A percentile compares a stretch with the other conserved stretches of the same genome.
Conservation (phyloP, 441 rosid species). For the Oxalis stricta region DNA sequence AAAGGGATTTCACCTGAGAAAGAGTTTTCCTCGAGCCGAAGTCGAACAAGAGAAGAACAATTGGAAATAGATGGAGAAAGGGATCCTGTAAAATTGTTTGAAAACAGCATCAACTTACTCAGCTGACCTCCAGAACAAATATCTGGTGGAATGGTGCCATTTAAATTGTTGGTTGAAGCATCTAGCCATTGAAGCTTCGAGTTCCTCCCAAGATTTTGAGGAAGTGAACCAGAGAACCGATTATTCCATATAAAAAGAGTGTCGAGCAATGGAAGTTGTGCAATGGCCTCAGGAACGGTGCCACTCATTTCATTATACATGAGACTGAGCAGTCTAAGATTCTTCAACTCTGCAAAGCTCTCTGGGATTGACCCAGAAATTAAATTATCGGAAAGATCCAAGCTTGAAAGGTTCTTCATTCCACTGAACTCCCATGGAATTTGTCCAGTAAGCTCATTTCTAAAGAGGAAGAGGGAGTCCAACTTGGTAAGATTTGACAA, state of each 20-base stretch:
- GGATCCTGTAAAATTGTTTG: constrained; percentile 52
- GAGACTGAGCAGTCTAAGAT: constrained; percentile 56
- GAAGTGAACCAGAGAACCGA: constrained; percentile 70
- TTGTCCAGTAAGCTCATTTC: constrained; percentile 49
- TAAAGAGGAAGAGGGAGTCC: constrained; percentile 67
- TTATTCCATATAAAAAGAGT: constrained; percentile 84
- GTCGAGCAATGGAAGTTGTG: constrained; percentile 68
- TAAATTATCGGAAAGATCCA: constrained; percentile 80
- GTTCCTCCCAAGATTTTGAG: constrained; percentile 53
- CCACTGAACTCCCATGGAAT: constrained; percentile 60
- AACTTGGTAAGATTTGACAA: constrained; percentile 76
- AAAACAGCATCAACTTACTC: constrained; percentile 64
- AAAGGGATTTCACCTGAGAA: constrained; percentile 70
- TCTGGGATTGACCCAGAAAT: constrained; percentile 71
- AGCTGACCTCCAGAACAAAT: constrained; percentile 65
- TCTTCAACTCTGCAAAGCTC: constrained; percentile 59
- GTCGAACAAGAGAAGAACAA: constrained; percentile 72
- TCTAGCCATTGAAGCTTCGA: constrained; percentile 77
- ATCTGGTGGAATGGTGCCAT: constrained; percentile 56
- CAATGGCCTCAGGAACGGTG: constrained; percentile 54
- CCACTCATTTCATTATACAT: constrained; percentile 88
- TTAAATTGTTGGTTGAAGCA: constrained; percentile 69
- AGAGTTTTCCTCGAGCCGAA: constrained; percentile 73
- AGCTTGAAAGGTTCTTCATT: constrained; percentile 38
- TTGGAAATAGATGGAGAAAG: constrained; percentile 52